A percentile compares a stretch with the other conserved stretches of the same genome.
phyloP scores from a whole-genome alignment of 2,329 filamentous ascomycete species.

The Ophiostoma ips region DNA sequence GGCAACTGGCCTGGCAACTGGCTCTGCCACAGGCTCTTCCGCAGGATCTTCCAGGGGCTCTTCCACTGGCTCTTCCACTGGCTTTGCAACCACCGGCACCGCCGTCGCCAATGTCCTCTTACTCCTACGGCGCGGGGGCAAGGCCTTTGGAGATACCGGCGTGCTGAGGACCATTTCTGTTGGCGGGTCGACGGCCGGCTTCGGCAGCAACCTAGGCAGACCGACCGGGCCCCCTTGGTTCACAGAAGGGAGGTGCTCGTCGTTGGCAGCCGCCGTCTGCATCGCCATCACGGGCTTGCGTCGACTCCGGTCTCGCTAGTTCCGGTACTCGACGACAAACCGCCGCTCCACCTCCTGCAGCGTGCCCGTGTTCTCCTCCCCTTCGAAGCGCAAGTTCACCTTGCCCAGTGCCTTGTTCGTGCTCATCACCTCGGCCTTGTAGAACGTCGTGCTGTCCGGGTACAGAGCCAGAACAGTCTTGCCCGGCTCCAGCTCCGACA shows the following conservation, averaged over 20 bases:
- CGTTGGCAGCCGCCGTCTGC: no score
- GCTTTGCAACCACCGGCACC: no score
- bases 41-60: no score
- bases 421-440: constrained; percentile 68
- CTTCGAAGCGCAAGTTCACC: constrained; percentile 62
- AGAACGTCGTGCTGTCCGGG: constrained; percentile 74
- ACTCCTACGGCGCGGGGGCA: no score
- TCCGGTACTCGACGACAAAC: constrained; percentile 60
- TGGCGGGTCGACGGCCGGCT: background rate
- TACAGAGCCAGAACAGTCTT: constrained; percentile 67
- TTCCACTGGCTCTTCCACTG: no score
- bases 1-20: no score
- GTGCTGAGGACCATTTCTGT: no score
- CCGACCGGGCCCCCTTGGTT: background rate
- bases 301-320: constrained; percentile 3
- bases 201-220: background rate
- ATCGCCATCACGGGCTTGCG: background rate
- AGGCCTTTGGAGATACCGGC: no score
- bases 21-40: no score
- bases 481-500: constrained; percentile 49
- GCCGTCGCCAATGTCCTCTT: no score
- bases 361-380: constrained; percentile 59
- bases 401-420: constrained; percentile 38
- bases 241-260: background rate
- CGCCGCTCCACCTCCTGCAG: constrained; percentile 63